These are phyloP conservation scores for Diversispora eburnea DNA, from an alignment of 192 early-diverging fungal genomes.

Conservation along the genomic window DNA sequence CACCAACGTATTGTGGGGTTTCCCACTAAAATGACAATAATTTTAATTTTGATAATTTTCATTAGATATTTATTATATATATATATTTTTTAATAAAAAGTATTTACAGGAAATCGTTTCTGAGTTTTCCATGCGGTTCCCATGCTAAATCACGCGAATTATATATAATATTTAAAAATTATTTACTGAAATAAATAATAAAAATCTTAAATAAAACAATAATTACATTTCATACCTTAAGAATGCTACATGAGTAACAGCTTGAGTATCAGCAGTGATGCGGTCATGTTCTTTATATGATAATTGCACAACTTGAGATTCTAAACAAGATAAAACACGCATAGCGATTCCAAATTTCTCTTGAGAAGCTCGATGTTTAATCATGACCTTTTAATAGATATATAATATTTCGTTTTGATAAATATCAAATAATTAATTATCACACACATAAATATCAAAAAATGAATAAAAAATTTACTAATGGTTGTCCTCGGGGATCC, in stretches of 20 bases:
- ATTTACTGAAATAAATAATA: neutral
- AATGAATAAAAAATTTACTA: slow-evolving; percentile 46
- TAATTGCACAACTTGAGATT: slow-evolving; percentile 78
- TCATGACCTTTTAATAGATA: slow-evolving; percentile 53
- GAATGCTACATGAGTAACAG: slow-evolving; percentile 93
- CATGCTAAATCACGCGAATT: slow-evolving; percentile 52
- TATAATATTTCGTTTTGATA: no score
- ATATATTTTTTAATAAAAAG: neutral
- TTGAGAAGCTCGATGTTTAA: slow-evolving; percentile 68
- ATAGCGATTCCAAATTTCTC: slow-evolving; percentile 58
- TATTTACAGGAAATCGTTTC: slow-evolving; percentile 68
- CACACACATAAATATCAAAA: slow-evolving; percentile 6
- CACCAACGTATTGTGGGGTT: slow-evolving; percentile 80
- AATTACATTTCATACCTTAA: slow-evolving; percentile 50
- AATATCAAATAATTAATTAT: no score
- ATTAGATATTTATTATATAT: no score
- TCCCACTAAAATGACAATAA: slow-evolving; percentile 61
- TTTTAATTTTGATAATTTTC: no score
- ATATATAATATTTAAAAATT: neutral
- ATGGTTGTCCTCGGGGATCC: slow-evolving; percentile 73
- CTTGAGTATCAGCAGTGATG: slow-evolving; percentile 97
- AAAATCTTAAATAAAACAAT: slow-evolving; percentile 5
- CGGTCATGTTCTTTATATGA: slow-evolving; percentile 85
- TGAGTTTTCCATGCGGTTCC: slow-evolving; percentile 90
- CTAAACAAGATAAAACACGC: slow-evolving; percentile 66